Conservation (phyloP, 2,329 filamentous ascomycete genomes). For the Diaporthe sp. region DNA sequence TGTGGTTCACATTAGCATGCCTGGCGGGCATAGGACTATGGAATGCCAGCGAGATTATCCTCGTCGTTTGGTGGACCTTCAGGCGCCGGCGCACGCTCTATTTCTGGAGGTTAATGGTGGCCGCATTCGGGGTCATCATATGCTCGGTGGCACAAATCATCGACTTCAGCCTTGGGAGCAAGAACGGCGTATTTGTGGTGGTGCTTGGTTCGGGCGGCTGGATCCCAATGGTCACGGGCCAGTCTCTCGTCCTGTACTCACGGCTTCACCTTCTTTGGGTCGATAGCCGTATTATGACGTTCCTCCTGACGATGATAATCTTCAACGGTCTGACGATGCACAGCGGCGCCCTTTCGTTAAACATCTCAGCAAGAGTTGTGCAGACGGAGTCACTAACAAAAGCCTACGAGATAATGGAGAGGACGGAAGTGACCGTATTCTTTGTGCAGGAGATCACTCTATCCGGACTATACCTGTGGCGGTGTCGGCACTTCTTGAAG, state of each 20-base stretch:
- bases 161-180: slow-evolving; percentile 1
- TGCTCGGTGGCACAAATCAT: slow-evolving; percentile 26
- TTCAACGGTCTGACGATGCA: slow-evolving; percentile 63
- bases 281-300: slow-evolving; percentile 56
- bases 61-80: slow-evolving; percentile 27
- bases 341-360: slow-evolving; percentile 62
- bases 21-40: slow-evolving; percentile 26
- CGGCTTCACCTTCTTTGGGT: slow-evolving; percentile 68
- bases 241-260: slow-evolving; percentile 68
- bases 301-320: slow-evolving; percentile 66
- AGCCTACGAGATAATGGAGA: slow-evolving; percentile 39
- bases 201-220: slow-evolving; percentile 48
- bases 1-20: slow-evolving; percentile 18
- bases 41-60: slow-evolving; percentile 27
- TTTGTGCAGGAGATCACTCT: slow-evolving; percentile 57
- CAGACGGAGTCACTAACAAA: slow-evolving; percentile 40
- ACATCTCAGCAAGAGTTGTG: slow-evolving; percentile 37
- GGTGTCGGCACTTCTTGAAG: slow-evolving; percentile 59
- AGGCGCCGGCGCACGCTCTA: slow-evolving; percentile 11
- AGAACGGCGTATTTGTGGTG: background rate
- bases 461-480: slow-evolving; percentile 62
- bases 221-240: slow-evolving; percentile 68
- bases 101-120: slow-evolving; percentile 24
- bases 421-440: slow-evolving; percentile 55
- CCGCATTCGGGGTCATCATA: slow-evolving; percentile 20